Base-by-base conservation (phyloP, 2,329 filamentous ascomycete genomes). In the Aspergillus latus region DNA sequence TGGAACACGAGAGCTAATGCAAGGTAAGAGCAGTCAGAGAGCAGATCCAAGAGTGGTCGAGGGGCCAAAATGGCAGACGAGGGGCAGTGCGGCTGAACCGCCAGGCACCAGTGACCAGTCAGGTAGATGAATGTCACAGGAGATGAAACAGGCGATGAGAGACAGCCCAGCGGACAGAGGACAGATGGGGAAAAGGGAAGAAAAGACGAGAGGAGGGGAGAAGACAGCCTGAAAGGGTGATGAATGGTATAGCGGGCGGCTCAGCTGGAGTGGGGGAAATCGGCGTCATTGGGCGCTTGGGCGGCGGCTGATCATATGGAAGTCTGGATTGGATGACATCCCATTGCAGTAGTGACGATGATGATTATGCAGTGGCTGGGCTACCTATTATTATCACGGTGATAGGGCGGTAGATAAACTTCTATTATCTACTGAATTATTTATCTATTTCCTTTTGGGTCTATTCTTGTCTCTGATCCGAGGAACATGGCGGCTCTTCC, bases 261-360 rank as follows among this genome's bases (percentile, higher is more conserved):
- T 62, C 62, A 64, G 62, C 62, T 64, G 62, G 62, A 62, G 55
- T 54, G 61, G 59, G 60, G 56, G 48, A 61, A 21, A 39, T 53
- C 55, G 48, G 52, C 55, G 55, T 53, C 52, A 60, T 60, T 58
- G 58, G 57, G 56, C 36, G 42, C 57, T 59, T 59, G 57, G 34
- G 34, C 34, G 58, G 54, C 58, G 54, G 49, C 54, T 56, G 54
- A 56, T 56, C 54, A 52, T 52, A 28, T 49, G 49, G 48, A 52
- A 3, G 21, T 3, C 21, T 21, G 21, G 21, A 21, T 21, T 21
- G 21, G 21, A 52, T 49, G 52, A 56, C 52, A 49, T 49, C 49
- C 49, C 26, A 21, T 13, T n/a, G 21, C 11, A n/a, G 13, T 13
- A n/a, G 13, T 45, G 26, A 7, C 43, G 32, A 34, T 11, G 32